Conservation (phyloP, 768 basidiomycete genomes). For the Suillus bovinus region DNA sequence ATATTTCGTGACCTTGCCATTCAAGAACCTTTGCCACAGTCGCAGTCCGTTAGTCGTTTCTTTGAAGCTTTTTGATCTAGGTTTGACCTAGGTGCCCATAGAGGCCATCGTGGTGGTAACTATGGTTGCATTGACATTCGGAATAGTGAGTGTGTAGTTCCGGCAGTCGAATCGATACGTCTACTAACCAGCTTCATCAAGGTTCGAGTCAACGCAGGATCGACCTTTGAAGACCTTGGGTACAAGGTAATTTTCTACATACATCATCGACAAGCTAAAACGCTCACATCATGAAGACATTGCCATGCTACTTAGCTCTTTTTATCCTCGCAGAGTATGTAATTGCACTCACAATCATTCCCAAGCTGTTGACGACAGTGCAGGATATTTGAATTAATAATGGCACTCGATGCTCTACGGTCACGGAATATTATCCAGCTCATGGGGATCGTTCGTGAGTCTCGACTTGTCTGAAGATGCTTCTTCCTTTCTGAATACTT, state of each 20-base stretch:
- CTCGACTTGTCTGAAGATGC: not conserved
- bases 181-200: slow-evolving; percentile 24
- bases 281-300: slow-evolving; percentile 47
- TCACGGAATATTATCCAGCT: slow-evolving; percentile 80
- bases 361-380: not conserved
- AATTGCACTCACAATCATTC: not conserved
- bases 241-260: slow-evolving; percentile 50
- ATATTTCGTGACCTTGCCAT: slow-evolving; percentile 5
- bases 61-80: not conserved
- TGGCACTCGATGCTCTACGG: slow-evolving; percentile 83
- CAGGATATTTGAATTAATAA: slow-evolving; percentile 77
- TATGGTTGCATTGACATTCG: slow-evolving; percentile 74
- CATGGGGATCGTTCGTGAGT: slow-evolving; percentile 66
- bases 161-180: slow-evolving; percentile 1
- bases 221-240: slow-evolving; percentile 19
- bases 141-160: slow-evolving; percentile 44
- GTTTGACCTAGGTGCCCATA: slow-evolving; percentile 28
- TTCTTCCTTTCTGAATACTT: slow-evolving; percentile 11
- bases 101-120: slow-evolving; percentile 75
- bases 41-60: slow-evolving; percentile 53
- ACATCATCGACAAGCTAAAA: slow-evolving; percentile 1
- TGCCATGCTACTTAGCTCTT: slow-evolving; percentile 83
- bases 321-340: slow-evolving; percentile 79
- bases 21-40: slow-evolving; percentile 36
- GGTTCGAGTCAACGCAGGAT: slow-evolving; percentile 45